Base-by-base conservation (phyloP, 1,284 basidiomycete genomes). In the Cryptococcus sp. region DNA sequence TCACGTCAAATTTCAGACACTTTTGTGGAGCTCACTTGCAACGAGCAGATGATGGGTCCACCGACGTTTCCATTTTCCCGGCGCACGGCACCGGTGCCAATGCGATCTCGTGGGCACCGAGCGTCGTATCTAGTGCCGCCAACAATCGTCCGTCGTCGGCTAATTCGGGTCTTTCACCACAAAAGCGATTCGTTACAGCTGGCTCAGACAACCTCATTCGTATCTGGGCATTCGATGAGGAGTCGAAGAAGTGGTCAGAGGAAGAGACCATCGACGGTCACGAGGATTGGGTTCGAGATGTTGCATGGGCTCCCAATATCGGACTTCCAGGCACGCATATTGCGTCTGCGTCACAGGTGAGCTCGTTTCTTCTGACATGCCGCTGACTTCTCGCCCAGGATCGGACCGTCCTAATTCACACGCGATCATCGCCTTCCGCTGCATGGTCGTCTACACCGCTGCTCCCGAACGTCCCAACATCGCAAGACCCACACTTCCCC, bases 51-150 rank as follows among this genome's bases (percentile, higher is more conserved):
- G 95, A 98, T 73, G 94, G 95, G 50, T 93, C 94, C 57, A 96
- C 93, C 87, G 91, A 89, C 60, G 92, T 92, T 1, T 91, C 93
- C 67, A 90, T 97, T 66, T 97, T 98, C 81, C 88, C 91, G 49
- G 96, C 91, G 0, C 95, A 99, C 75, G 90, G 92, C 0, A 94
- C 95, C 54, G 94, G 94, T 47, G 96, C 93, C 79, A 98, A 98
- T 73, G 92, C 94, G 51, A 89, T 99, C 52, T 95, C 93, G 5
- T 99, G 95, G 96, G 93, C 93, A 0, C 95, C 95, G 1, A 91
- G 93, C n/a, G 86, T 94, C 54, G 54, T 75, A n/a, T 58, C 70
- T 3, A 53, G 59, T 7, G 88, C 90, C 66, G 83, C 85, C 1
- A 85, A 87, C 81, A 47, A 23, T 22, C 54, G 57, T n/a, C 47